Evolutionary conservation across 2,329 filamentous ascomycete genomes (phyloP).

Genomic region (Dichotomopilus funicola): DNA sequence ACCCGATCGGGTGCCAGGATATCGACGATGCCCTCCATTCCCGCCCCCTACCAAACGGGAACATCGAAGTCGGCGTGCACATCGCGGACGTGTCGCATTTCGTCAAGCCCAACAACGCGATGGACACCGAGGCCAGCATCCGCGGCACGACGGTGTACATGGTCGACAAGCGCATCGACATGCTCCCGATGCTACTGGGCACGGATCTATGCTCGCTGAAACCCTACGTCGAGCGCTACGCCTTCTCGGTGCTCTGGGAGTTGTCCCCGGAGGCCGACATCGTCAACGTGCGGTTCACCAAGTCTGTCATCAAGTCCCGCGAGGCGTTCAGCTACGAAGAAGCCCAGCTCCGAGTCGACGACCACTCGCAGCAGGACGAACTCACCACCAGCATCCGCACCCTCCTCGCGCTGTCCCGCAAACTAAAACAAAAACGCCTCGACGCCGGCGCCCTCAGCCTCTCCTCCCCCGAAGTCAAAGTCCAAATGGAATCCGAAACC

Average conservation of each 20-base stretch:
- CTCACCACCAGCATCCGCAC: constrained; percentile 84
- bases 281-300: constrained; percentile 80
- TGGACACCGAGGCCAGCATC: constrained; percentile 92
- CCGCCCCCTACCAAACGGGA: constrained; percentile 76
- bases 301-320: constrained; percentile 93
- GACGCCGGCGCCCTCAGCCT: constrained; percentile 91
- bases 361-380: constrained; percentile 78
- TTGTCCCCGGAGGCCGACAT: constrained; percentile 79
- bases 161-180: constrained; percentile 98
- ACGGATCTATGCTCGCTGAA: constrained; percentile 96
- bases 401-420: constrained; percentile 82
- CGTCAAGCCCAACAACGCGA: constrained; percentile 91
- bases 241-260: constrained; percentile 85
- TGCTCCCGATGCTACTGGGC: constrained; percentile 93
- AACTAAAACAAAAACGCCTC: constrained; percentile 90
- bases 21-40: constrained; percentile 97
- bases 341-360: constrained; percentile 89
- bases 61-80: constrained; percentile 93
- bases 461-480: constrained; percentile 94
- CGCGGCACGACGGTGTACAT: constrained; percentile 95
- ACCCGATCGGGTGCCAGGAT: constrained; percentile 92
- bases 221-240: constrained; percentile 91
- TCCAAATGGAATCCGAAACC: constrained; percentile 91
- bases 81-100: constrained; percentile 99
- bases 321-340: constrained; percentile 98